Evolutionary conservation across 2,329 filamentous ascomycete species (phyloP).

Genomic region (Albifimbria verrucaria): DNA sequence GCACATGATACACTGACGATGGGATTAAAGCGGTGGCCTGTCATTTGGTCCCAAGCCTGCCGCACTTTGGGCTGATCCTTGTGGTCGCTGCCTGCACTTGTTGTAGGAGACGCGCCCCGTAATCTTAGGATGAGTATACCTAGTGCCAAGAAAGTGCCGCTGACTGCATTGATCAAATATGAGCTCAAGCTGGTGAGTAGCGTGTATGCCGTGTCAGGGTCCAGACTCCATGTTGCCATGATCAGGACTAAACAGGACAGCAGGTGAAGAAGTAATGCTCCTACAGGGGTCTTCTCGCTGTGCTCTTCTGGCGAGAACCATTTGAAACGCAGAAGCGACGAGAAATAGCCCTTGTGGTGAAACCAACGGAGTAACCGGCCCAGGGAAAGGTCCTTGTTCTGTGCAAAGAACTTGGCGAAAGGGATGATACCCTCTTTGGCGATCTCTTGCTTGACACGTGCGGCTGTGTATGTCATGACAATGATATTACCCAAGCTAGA

Average conservation of each 20-base stretch:
- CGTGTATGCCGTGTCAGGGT: slow-evolving; percentile 22
- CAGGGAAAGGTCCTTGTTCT: slow-evolving; percentile 30
- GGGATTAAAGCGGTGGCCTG: slow-evolving; percentile 26
- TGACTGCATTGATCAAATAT: slow-evolving; percentile 32
- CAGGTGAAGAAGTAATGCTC: slow-evolving; percentile 30
- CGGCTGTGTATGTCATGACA: slow-evolving; percentile 53
- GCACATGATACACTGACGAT: slow-evolving; percentile 27
- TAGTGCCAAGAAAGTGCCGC: slow-evolving; percentile 28
- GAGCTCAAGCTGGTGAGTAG: slow-evolving; percentile 28
- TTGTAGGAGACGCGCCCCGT: slow-evolving; percentile 17
- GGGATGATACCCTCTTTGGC: slow-evolving; percentile 56
- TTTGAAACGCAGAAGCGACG: slow-evolving; percentile 18
- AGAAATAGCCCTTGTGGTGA: slow-evolving; percentile 24
- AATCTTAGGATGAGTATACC: slow-evolving; percentile 33
- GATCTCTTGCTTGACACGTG: slow-evolving; percentile 57
- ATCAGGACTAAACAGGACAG: slow-evolving; percentile 30
- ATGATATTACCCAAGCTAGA: slow-evolving; percentile 55
- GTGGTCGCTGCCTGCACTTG: slow-evolving; percentile 8
- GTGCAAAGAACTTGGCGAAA: slow-evolving; percentile 45
- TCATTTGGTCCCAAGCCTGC: slow-evolving; percentile 26
- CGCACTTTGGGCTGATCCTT: slow-evolving; percentile 8
- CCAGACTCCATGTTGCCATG: slow-evolving; percentile 26
- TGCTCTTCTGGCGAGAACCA: slow-evolving; percentile 32
- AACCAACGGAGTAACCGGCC: slow-evolving; percentile 29
- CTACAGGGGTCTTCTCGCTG: slow-evolving; percentile 31